Evolutionary conservation across 495 filamentous ascomycete species (phyloP).

Genomic region (Penicillium steckii): DNA sequence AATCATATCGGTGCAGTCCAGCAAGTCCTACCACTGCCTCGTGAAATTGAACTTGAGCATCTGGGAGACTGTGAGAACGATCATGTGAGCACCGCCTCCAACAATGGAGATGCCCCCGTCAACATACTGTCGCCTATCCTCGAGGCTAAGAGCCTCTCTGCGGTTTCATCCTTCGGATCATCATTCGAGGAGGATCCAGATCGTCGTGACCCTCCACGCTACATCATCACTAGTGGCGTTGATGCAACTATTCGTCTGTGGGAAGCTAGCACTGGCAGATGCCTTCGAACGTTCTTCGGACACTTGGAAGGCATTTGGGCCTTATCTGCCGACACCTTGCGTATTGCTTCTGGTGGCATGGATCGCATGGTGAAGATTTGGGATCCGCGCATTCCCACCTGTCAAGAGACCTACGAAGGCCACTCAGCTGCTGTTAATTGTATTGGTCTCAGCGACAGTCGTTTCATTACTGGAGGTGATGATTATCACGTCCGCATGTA

Average conservation of each 20-base stretch:
- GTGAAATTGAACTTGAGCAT: slow-evolving; percentile 83
- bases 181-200: slow-evolving; percentile 56
- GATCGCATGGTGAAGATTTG: slow-evolving; percentile 97
- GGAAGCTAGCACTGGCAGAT: slow-evolving; percentile 80
- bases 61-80: slow-evolving; percentile 58
- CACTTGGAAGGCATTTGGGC: slow-evolving; percentile 97
- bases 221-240: slow-evolving; percentile 88
- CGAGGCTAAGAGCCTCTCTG: slow-evolving; percentile 30
- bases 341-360: slow-evolving; percentile 84
- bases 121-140: slow-evolving; percentile 24
- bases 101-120: slow-evolving; percentile 27
- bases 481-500: slow-evolving; percentile 89
- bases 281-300: slow-evolving; percentile 89
- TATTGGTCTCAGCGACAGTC: slow-evolving; percentile 82
- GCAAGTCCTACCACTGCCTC: slow-evolving; percentile 76
- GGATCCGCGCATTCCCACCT: slow-evolving; percentile 88
- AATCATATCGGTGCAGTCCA: slow-evolving; percentile 97
- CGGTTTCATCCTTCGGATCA: slow-evolving; percentile 53
- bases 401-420: slow-evolving; percentile 86
- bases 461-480: slow-evolving; percentile 87
- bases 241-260: slow-evolving; percentile 91
- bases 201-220: slow-evolving; percentile 73
- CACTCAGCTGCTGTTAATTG: slow-evolving; percentile 90
- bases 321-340: slow-evolving; percentile 84
- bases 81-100: slow-evolving; percentile 37